Evolutionary conservation across 257 asterid species (phyloP), one percentile per base, ranked within the genome.

Genomic region (Nicotiana knightiana): DNA sequence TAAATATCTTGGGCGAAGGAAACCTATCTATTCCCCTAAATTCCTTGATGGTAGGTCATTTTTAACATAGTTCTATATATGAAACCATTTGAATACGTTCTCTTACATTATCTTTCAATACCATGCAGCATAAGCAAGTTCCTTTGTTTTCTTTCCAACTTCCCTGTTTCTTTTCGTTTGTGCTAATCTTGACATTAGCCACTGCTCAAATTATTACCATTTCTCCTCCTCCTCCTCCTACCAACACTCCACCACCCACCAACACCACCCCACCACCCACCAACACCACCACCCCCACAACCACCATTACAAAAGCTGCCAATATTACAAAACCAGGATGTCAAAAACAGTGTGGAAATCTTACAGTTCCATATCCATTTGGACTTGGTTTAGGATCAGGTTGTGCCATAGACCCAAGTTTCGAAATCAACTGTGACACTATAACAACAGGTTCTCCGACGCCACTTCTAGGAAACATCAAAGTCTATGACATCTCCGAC

Each of bases 351-450:
- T 88, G 89, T 17, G 89, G 88, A 16, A 82, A 86, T 82, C 80
- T 88, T 9, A 85, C 88, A 21, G 89, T 88, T 39, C 91, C 91
- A 2, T 88, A 85, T 58, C 91, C 91, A 2, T 88, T 88, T 6
- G 91, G 91, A 10, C 28, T 86, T 32, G 89, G 88, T 17, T 1
- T 71, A 21, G 88, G 86, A 12, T 71, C 90, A 1, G 91, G 87
- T 64, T 88, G 91, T 67, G 90, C 88, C 3, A 18, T 88, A 1
- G 80, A 79, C 39, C 3, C 33, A 4, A 39, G 65, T 84, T 85
- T 86, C 2, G 87, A 88, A 18, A 70, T 94, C 75, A 87, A 83
- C 77, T 94, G 98, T 91, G 92, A 84, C 87, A 5, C 35, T 24
- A 48, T 76, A 53, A 89, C 32, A 83, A 83, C 65, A 65, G 61